Base-by-base conservation (phyloP, 2,329 filamentous ascomycete species). In the Arthroderma uncinatum region DNA sequence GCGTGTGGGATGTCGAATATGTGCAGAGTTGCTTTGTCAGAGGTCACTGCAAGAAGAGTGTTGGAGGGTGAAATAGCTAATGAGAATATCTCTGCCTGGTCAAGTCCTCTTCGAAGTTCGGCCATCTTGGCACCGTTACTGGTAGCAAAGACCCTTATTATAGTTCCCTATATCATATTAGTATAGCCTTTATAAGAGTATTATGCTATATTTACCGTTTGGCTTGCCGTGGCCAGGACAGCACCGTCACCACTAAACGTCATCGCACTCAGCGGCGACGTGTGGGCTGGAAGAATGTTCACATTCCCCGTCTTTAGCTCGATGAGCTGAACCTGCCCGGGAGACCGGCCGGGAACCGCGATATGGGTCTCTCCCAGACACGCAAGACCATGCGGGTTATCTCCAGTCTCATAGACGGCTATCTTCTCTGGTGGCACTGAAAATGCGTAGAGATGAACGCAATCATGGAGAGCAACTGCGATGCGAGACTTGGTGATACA, bases 1-100 rank as follows among this genome's bases (percentile, higher is more conserved):
- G 73, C 71, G 55, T 71, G 69, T 53, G 86, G 85, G 0, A 96
- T 79, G 66, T 97, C 90, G 68, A 96, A 98, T 37, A 98, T 81
- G 71, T 98, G 93, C 9, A 98, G 78, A 0, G 91, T 98, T 4
- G 89, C 91, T 73, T 97, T 98, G 76, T 98, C 93, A 1, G 91
- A 96, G 0, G 92, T 97, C 60, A 90, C 92, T 25, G 93, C 93
- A 9, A 97, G 79, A 67, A 90, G 80, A 44, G 79, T 82, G 54
- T 86, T 87, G 0, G 84, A 84, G 0, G 91, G 91, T 19, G 88
- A 94, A 70, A 98, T 93, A 9, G 86, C 85, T 9, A 98, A 78
- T 1, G 88, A 92, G 73, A 88, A 95, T 63, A 97, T 87, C 56
- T 84, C 83, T 14, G 93, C 91, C 36, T 84, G 86, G 66, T 98